These are phyloP conservation scores for Penicillium sp. DNA, from an alignment of 2,329 filamentous ascomycete genomes.

Conservation along the genomic window DNA sequence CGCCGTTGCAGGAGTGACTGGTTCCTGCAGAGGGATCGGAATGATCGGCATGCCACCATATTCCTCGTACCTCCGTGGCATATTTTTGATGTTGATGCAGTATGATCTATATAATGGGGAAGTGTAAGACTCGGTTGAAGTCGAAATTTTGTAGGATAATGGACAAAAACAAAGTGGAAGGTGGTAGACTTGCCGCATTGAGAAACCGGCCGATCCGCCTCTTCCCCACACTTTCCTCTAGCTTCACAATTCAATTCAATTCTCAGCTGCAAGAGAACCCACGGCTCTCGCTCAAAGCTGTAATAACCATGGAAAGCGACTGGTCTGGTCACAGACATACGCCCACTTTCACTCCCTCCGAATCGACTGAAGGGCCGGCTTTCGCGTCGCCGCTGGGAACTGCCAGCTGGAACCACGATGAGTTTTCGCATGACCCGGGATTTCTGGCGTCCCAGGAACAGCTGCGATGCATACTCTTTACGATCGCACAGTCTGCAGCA, in stretches of 20 bases:
- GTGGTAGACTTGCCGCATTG: neutral
- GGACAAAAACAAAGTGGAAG: neutral
- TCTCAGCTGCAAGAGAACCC: neutral
- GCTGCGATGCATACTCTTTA: slow-evolving; percentile 45
- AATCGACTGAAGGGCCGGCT: slow-evolving; percentile 12
- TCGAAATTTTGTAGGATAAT: neutral
- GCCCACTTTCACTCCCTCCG: slow-evolving; percentile 11
- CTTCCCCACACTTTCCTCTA: slow-evolving; percentile 5
- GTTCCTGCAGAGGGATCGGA: slow-evolving; percentile 7
- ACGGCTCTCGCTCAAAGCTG: neutral
- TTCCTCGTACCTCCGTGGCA: neutral
- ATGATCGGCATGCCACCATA: slow-evolving; percentile 1
- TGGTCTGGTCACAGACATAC: slow-evolving; percentile 6
- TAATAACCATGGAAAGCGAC: slow-evolving; percentile 3
- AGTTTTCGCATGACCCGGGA: slow-evolving; percentile 39
- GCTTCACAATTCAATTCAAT: neutral
- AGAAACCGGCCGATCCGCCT: neutral
- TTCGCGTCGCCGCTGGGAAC: slow-evolving; percentile 19
- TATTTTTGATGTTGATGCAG: neutral
- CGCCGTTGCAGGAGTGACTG: neutral
- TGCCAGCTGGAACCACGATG: slow-evolving; percentile 27
- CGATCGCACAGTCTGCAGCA: slow-evolving; percentile 45
- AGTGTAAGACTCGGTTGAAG: neutral
- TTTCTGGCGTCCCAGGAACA: slow-evolving; percentile 49
- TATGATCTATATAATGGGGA: neutral